Base-by-base conservation (phyloP, 805 yeast genomes). In the Pichia sporocuriosa region DNA sequence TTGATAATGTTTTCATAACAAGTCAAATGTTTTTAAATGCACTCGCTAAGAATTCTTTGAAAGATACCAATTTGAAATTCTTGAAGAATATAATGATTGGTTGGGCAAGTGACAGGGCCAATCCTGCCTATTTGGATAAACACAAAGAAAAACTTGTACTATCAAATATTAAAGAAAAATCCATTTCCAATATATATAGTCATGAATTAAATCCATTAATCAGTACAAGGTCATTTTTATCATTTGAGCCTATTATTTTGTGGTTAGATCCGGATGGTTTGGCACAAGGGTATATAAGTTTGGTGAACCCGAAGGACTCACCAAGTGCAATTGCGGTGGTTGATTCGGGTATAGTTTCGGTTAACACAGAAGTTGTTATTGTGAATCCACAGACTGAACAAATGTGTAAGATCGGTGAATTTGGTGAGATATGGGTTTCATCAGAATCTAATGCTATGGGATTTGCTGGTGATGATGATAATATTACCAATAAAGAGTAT, bases 361-460 rank as follows among this genome's bases (percentile, higher is more conserved):
- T 88, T 8, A 85, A 95, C 57, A 86, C 97, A 0, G 95, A 89
- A 55, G 77, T 93, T 26, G 93, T 95, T 1, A 84, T 93, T 45
- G 97, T 93, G 3, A 93, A 93, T 50, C 98, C 98, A 1, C 97
- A 93, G 57, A 90, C 97, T 0, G 62, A 73, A 34, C 66, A 69
- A 40, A 66, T 88, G 11, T 90, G 98, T 57, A 77, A 74, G 44
- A 81, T 80, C 39, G 97, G 97, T 7, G 98, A 93, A 60, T 79
- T 77, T 59, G 99, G 99, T 26, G 99, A 93, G 63, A 87, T 93
- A 30, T 93, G 97, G 97, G 94, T 90, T 2, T 77, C 84, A 48
- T 84, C 95, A 1, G 95, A 87, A 49, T 95, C 90, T 1, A 88
- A 83, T 51, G 81, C 79, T 23, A 59, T 69, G 11, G 75, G 77